Evolutionary conservation across 2,329 filamentous ascomycete genomes (phyloP).

Genomic region (Alternaria infectoria): DNA sequence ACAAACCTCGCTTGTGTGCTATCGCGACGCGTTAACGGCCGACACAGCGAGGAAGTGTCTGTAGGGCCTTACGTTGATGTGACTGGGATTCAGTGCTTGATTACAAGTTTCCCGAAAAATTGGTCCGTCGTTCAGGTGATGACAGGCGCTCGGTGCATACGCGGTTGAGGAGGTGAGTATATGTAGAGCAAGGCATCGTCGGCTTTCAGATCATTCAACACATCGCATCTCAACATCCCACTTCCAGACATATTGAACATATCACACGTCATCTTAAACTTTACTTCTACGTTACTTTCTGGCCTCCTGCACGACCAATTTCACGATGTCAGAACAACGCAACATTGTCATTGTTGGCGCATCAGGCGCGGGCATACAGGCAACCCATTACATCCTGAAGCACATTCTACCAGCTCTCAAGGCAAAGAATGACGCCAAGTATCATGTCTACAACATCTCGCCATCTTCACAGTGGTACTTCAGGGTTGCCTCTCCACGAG

Average conservation of each 20-base stretch:
- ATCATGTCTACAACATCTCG: constrained; percentile 63
- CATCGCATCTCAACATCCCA: not conserved
- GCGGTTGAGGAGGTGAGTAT: not conserved
- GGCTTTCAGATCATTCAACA: not conserved
- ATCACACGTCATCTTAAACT: not conserved
- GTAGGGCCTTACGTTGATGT: not conserved
- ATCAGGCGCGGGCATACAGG: constrained; percentile 35
- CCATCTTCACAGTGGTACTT: constrained; percentile 62
- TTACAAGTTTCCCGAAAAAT: not conserved
- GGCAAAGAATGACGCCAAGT: constrained; percentile 39
- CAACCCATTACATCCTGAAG: constrained; percentile 46
- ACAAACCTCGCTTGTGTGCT: constrained; percentile 1
- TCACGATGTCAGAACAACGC: constrained; percentile 37
- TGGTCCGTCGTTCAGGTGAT: not conserved
- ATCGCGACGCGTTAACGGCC: not conserved
- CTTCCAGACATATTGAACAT: not conserved
- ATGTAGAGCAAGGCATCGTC: not conserved
- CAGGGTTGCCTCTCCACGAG: constrained; percentile 60
- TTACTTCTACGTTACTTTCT: not conserved
- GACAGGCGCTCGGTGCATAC: not conserved
- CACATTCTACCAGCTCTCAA: constrained; percentile 44
- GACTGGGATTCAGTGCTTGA: not conserved
- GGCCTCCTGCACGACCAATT: not conserved
- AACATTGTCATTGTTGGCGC: constrained; percentile 47
- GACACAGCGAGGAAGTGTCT: not conserved